Percentiles rank a stretch among this genome's conserved stretches.
Conservation (phyloP, 1,284 basidiomycete species). For the Pterulicium gracile region DNA sequence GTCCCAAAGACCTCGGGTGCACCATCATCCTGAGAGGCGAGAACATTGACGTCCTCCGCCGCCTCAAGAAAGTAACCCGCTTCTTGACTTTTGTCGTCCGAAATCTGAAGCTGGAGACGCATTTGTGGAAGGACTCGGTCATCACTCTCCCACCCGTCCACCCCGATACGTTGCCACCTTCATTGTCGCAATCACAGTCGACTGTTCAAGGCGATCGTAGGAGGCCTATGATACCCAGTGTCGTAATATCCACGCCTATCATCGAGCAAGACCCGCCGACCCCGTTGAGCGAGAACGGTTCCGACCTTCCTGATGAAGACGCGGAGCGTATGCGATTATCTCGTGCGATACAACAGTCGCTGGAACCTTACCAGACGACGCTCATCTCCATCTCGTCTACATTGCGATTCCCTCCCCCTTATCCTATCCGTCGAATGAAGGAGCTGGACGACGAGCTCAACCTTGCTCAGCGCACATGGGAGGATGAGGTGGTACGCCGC, state of each 20-base stretch:
- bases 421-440: constrained; percentile 79
- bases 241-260: constrained; percentile 9
- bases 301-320: constrained; percentile 56
- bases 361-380: constrained; percentile 75
- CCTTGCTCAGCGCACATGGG: constrained; percentile 62
- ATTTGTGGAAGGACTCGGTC: constrained; percentile 90
- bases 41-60: constrained; percentile 66
- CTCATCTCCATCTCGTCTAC: constrained; percentile 89
- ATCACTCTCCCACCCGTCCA: constrained; percentile 68
- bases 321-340: constrained; percentile 59
- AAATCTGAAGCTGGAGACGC: constrained; percentile 89
- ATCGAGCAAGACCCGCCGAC: constrained; percentile 25
- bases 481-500: constrained; percentile 71
- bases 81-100: constrained; percentile 89
- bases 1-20: constrained; percentile 84
- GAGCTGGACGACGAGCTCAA: constrained; percentile 70
- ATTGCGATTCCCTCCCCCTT: constrained; percentile 82
- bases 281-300: not conserved
- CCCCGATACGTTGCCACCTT: constrained; percentile 49
- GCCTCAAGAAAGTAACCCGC: constrained; percentile 86
- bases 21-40: constrained; percentile 92
- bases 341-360: constrained; percentile 62
- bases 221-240: constrained; percentile 7
- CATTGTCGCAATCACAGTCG: constrained; percentile 21
- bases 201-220: constrained; percentile 13